Evolutionary conservation across 1,139 yeast genomes (phyloP), one percentile per base, ranked within the genome.

Genomic region (Citeromyces siamensis): DNA sequence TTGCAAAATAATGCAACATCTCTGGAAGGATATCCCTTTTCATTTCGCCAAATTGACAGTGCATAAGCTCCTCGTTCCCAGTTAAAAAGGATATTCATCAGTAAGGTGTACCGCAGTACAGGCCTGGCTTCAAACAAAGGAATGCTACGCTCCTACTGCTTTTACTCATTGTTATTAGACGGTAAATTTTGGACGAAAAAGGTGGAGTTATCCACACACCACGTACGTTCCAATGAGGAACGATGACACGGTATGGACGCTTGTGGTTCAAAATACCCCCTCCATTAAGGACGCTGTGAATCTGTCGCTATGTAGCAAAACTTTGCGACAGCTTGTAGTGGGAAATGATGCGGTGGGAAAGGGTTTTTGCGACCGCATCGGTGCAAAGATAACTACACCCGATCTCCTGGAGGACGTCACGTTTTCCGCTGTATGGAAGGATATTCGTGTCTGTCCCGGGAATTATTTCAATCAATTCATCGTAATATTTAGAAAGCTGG

Each of bases 401-500:
- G 13, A 23, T 23, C 28, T 23, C 6, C 28, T 23, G 28, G 28
- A 23, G 28, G 13, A 23, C 8, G 5, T n/a, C 28, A 23, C 10
- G 10, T 23, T 23, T 14, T 12, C 10, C 10, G 13, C 10, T 8
- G 28, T 23, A 5, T 8, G 13, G 14, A 23, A 14, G 14, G 13
- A 23, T n/a, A 23, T 23, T n/a, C 13, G 28, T 23, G 28, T 23
- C 8, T n/a, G 14, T 8, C 5, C 28, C 13, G 28, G 13, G 8
- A 23, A 23, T 14, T 23, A 23, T 14, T 14, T 23, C 6, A 47
- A 44, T 21, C 68, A 64, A 38, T 64, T 73, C 37, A 53, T 66
- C 17, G 51, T 53, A 38, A 61, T 75, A 4, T 63, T 68, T 46
- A 53, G 53, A 32, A 52, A 64, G 18, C 49, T 75, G 38, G 54